Evolutionary conservation across 2,329 filamentous ascomycete species (phyloP), one percentile per base, ranked within the genome.

Genomic region (Xylaria sp.): DNA sequence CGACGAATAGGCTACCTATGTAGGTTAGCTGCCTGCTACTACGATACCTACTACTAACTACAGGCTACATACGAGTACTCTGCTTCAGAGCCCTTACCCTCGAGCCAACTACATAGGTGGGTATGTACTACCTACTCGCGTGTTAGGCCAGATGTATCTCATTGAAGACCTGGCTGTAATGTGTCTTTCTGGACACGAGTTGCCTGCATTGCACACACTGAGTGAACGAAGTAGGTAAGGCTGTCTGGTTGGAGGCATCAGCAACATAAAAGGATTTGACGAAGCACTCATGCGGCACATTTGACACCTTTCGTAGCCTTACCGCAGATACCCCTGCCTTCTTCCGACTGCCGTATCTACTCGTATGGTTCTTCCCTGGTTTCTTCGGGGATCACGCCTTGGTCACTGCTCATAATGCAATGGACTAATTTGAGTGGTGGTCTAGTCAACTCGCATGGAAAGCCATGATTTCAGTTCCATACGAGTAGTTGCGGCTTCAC

Each of bases 161-260:
- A 16, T 47, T 30, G 23, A 30, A 30, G 4, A 4, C 23, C 23
- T 30, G 23, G 23, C 23, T 30, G 23, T 30, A 5, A 4, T 49
- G 3, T 13, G 10, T 39, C 42, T 47, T 44, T 42, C 19, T 49
- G n/a, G 42, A 49, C 53, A 55, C 23, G 4, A 46, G 57, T 51
- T 11, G 37, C 54, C 52, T 19, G 35, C 53, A 55, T 59, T 59
- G 61, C 39, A 35, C 54, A 55, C 55, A 54, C 30, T 46, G 30
- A 50, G 35, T 54, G 48, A 55, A 57, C 18, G 9, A 11, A 44
- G 50, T 23, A 39, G 54, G 46, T 30, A 54, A 52, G 54, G 58
- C 55, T 57, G 42, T 52, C 54, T 51, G 54, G 60, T 60, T 58
- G 55, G 58, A 62, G 52, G 34, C 57, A 52, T 54, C 23, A 23